A percentile compares a stretch with the other conserved stretches of the same genome.
Evolutionary conservation across 2,329 filamentous ascomycete species (phyloP).

Genomic region (Beauveria sp.): DNA sequence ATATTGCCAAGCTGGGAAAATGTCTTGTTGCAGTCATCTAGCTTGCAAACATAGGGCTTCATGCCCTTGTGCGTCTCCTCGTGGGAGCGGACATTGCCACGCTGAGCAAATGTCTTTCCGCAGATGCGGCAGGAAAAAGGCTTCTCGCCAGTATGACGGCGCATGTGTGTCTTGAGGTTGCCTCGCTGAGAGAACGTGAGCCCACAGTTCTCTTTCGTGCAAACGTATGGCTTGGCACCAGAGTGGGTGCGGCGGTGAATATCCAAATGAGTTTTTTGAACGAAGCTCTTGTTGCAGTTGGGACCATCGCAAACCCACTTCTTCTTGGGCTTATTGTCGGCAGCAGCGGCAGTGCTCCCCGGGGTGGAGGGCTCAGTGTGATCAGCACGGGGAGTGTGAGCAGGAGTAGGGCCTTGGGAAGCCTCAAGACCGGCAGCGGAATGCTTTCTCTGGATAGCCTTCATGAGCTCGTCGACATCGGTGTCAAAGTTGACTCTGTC

Average conservation of each 20-base stretch:
- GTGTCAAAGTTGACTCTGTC: conserved; percentile 64
- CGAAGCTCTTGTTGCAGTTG: conserved; percentile 74
- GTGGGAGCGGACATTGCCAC: conserved; percentile 79
- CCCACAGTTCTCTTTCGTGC: conserved; percentile 64
- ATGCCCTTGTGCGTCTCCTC: conserved; percentile 69
- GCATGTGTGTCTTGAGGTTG: conserved; percentile 86
- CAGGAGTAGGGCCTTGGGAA: conserved; percentile 10
- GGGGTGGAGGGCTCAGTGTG: conserved; percentile 24
- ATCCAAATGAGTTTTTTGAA: conserved; percentile 86
- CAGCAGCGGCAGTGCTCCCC: conserved; percentile 19
- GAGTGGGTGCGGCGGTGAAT: conserved; percentile 87
- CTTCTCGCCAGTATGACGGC: conserved; percentile 79
- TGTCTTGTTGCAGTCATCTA: conserved; percentile 78
- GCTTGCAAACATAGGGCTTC: conserved; percentile 73
- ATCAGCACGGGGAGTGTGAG: not conserved
- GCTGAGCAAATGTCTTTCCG: conserved; percentile 75
- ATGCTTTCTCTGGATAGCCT: conserved; percentile 67
- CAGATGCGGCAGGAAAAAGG: conserved; percentile 76
- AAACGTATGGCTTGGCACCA: conserved; percentile 78
- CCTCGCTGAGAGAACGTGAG: conserved; percentile 83
- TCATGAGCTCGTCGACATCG: conserved; percentile 82
- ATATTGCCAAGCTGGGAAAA: conserved; percentile 90
- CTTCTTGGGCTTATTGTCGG: conserved; percentile 37
- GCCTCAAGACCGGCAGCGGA: conserved; percentile 26
- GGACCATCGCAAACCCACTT: conserved; percentile 67